These are phyloP conservation scores for Linderina pennispora DNA, from an alignment of 192 early-diverging fungal species.

Conservation along the genomic window DNA sequence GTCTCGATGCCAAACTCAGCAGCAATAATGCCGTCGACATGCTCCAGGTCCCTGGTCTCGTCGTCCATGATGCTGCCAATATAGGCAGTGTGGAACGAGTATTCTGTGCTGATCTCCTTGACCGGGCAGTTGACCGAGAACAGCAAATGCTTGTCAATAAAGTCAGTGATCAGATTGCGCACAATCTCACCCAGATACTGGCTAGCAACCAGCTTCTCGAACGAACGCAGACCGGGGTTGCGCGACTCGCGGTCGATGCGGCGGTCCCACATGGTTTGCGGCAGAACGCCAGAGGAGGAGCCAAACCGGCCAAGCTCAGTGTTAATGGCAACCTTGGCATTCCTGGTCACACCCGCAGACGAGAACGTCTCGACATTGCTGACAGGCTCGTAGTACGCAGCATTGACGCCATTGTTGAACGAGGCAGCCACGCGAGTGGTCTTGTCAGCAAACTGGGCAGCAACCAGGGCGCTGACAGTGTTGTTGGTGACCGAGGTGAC, in stretches of 20 bases:
- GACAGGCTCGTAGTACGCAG: conserved; percentile 83
- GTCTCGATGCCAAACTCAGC: conserved; percentile 59
- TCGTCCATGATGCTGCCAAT: conserved; percentile 71
- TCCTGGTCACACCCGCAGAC: conserved; percentile 20
- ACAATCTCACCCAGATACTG: conserved; percentile 91
- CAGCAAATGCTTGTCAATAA: conserved; percentile 71
- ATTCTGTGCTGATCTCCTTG: conserved; percentile 50
- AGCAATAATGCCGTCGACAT: conserved; percentile 61
- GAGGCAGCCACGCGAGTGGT: conserved; percentile 74
- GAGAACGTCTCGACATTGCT: conserved; percentile 56
- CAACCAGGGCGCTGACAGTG: conserved; percentile 83
- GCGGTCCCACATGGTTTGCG: conserved; percentile 75
- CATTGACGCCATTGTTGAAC: conserved; percentile 88
- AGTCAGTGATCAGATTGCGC: conserved; percentile 73
- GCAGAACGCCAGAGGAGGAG: conserved; percentile 54
- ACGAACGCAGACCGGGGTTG: conserved; percentile 66
- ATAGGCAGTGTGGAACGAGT: conserved; percentile 68
- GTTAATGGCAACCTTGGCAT: conserved; percentile 85
- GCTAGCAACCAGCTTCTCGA: conserved; percentile 89
- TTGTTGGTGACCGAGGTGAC: conserved; percentile 87
- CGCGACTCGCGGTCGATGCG: conserved; percentile 73
- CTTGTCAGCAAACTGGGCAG: conserved; percentile 72
- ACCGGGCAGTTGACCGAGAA: conserved; percentile 52
- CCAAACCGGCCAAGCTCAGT: conserved; percentile 93
- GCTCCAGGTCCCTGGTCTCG: conserved; percentile 47